These are phyloP conservation scores for Fusarium goolgardi DNA, from an alignment of 2,329 filamentous ascomycete species.

Conservation along the genomic window DNA sequence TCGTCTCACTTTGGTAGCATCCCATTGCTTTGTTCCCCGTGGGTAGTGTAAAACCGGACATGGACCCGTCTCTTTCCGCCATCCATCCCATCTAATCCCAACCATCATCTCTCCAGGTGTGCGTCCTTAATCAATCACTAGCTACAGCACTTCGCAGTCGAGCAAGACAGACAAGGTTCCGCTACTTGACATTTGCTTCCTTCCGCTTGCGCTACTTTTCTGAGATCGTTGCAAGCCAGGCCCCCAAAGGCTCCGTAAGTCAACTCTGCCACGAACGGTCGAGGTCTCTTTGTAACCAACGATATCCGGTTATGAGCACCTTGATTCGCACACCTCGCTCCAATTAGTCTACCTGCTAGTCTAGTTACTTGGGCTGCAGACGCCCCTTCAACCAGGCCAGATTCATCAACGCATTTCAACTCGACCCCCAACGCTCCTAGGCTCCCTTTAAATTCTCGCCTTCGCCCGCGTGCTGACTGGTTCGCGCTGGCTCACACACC, in stretches of 20 bases:
- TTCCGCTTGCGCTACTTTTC: constrained; percentile 25
- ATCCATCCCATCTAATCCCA: neutral
- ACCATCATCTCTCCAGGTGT: neutral
- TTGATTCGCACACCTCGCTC: constrained; percentile 33
- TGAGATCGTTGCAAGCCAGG: constrained; percentile 16
- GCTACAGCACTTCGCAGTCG: neutral
- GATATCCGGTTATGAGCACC: constrained; percentile 24
- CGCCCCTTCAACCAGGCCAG: constrained; percentile 34
- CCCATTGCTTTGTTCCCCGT: constrained; percentile 6
- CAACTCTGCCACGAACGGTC: constrained; percentile 39
- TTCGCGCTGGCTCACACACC: constrained; percentile 38
- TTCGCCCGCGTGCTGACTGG: constrained; percentile 36
- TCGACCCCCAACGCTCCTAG: constrained; percentile 27
- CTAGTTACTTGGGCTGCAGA: constrained; percentile 26
- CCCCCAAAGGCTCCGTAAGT: constrained; percentile 7
- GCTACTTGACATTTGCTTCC: constrained; percentile 24
- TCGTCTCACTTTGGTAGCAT: constrained; percentile 4
- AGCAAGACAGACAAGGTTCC: constrained; percentile 17
- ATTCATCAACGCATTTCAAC: constrained; percentile 32
- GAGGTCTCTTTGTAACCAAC: constrained; percentile 33
- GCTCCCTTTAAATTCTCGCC: constrained; percentile 38
- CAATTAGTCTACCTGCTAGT: constrained; percentile 16
- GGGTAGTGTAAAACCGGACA: neutral
- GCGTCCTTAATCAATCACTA: neutral
- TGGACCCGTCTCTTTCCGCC: constrained; percentile 1